Evolutionary conservation across 176 grass and related monocot species (phyloP), one percentile per base, ranked within the genome.

Genomic region (Guadua angustifolia): DNA sequence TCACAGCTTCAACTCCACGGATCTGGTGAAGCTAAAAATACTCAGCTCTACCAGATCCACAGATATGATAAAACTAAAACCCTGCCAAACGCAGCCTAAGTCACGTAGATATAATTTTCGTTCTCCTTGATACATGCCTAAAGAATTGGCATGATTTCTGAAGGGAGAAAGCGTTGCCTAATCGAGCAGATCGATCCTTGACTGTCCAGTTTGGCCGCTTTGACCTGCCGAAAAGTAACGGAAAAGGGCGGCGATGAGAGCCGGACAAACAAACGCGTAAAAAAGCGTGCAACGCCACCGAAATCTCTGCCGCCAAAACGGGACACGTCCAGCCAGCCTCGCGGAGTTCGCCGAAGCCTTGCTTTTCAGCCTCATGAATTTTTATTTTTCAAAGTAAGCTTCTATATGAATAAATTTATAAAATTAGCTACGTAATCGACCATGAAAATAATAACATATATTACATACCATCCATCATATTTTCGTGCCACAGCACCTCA

Each of bases 261-360:
- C 63, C 32, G 21, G 66, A 55, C 64, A 39, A 69, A 43, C n/a
- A 11, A 22, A 24, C 21, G 8, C n/a, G 6, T 18, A 15, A 33
- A 69, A 40, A 24, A 3, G 16, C 4, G 57, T 78, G 75, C 62
- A 2, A 36, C 44, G 19, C 45, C 62, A 52, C 44, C 26, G 33
- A 49, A 79, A 2, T 78, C 70, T 73, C 47, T 50, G 71, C 71
- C 49, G n/a, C 17, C 24, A 55, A 74, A 74, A 52, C 16, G 26
- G 67, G 40, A 15, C 67, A 46, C 42, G 8, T 6, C n/a, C 42
- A 47, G 6, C 22, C n/a, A n/a, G 2, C 55, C 11, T 46, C 21
- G 22, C 44, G 6, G 14, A 46, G 19, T 16, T 5, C 40, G 55
- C 29, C 29, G 29, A 29, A 29, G 29, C 29, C 29, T 29, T 29